Base-by-base conservation (phyloP, 2,329 filamentous ascomycete genomes). In the Penicillium fuscoglaucum region DNA sequence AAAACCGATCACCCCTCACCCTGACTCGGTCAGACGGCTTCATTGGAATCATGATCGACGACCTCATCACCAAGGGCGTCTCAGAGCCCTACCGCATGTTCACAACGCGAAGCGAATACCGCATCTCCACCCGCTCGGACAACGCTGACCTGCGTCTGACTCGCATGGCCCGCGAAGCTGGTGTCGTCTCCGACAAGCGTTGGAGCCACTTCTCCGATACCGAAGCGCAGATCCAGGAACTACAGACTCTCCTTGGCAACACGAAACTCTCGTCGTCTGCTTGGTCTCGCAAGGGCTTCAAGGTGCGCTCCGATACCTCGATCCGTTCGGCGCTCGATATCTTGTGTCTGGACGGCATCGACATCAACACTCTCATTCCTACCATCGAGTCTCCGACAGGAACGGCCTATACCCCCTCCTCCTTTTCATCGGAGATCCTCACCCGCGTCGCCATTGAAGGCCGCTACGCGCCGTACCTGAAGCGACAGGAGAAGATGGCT, bases 31-130 rank as follows among this genome's bases (percentile, higher is more conserved):
- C 90, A 1, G 93, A 99, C 74, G 92, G 91, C 13, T 99, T 97
- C 74, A 98, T 99, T 70, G 95, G 95, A 65, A 90, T 99, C 77
- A 96, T 99, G 92, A 93, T 99, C 68, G 95, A 99, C 75, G 95
- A 99, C 73, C 85, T 99, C 39, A 88, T 96, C 70, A 98, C 93
- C 24, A 98, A 97, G 76, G 95, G 95, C 48, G 95, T 99, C 31
- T 93, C 90, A 2, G 95, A 99, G 72, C 95, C 95, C 1, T 99
- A 99, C 76, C 87, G 95, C 65, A 98, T 99, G 93, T 99, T 99
- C 79, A 99, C 95, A 2, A 90, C 90, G 6, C 87, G 95, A 63
- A 96, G 90, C 77, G 95, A 99, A 78, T 99, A 96, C 76, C 90
- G 95, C 61, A 93, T 99, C 84, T 91, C 89, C 44, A 87, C 91